phyloP scores from a whole-genome alignment of 129 eudicot species.

The Helichrysum umbraculigerum region DNA sequence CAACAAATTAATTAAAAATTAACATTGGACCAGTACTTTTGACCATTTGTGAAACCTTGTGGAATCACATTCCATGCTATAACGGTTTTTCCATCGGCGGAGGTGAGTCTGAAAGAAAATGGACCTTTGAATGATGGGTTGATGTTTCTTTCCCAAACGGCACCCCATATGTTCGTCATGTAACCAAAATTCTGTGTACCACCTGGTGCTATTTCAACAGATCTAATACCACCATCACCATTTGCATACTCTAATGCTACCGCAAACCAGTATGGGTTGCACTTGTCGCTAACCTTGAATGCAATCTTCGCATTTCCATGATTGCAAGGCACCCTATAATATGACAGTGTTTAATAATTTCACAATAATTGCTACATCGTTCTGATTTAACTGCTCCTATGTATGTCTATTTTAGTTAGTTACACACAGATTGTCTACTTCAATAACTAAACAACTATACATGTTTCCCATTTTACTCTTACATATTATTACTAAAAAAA shows the following conservation, averaged over 20 bases:
- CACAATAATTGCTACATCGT: too few relatives aligned
- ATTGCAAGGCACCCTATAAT: conserved; percentile 32
- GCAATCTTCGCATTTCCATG: conserved; percentile 28
- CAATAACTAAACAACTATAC: too few relatives aligned
- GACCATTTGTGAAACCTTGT: conserved; percentile 29
- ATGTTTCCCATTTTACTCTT: too few relatives aligned
- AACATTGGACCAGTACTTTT: conserved; percentile 6
- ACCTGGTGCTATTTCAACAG: conserved; percentile 34
- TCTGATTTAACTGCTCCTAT: too few relatives aligned
- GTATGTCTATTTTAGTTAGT: too few relatives aligned
- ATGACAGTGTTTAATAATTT: background rate
- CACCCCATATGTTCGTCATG: conserved; percentile 44
- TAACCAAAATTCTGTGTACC: conserved; percentile 1
- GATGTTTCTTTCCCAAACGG: conserved; percentile 32
- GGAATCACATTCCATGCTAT: conserved; percentile 42
- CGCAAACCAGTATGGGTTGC: conserved; percentile 42
- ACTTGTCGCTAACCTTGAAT: conserved; percentile 30
- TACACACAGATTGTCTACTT: too few relatives aligned
- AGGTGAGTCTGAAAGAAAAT: conserved; percentile 38
- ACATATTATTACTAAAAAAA: too few relatives aligned
- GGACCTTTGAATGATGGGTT: conserved; percentile 22
- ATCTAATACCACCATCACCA: conserved; percentile 34
- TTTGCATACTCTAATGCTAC: conserved; percentile 34
- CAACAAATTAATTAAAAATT: conserved; percentile 12
- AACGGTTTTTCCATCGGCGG: background rate